Percentiles rank a stretch among this genome's conserved stretches.
phyloP scores from a whole-genome alignment of 2,329 filamentous ascomycete genomes.

The Cordyceps cateniannulata region DNA sequence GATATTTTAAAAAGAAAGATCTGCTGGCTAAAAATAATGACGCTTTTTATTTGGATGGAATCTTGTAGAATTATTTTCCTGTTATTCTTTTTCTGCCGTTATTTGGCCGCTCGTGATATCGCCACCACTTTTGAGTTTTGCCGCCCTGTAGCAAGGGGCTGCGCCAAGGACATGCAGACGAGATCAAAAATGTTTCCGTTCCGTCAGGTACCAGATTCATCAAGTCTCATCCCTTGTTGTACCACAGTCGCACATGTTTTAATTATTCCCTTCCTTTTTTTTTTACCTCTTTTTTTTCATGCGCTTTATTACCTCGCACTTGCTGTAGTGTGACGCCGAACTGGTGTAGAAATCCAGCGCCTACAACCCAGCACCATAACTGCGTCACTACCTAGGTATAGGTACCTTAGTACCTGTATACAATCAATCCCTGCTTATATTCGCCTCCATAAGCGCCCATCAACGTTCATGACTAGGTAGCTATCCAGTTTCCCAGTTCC shows the following conservation, averaged over 20 bases:
- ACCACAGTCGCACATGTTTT: neutral
- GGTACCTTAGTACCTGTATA: neutral
- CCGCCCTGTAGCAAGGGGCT: slow-evolving; percentile 6
- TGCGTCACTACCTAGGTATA: too few species aligned
- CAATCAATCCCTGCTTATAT: too few species aligned
- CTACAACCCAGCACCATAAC: neutral
- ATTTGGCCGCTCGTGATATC: neutral
- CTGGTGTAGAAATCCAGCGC: neutral
- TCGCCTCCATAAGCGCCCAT: too few species aligned
- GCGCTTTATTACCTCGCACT: neutral
- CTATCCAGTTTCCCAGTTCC: neutral
- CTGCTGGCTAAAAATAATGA: too few species aligned
- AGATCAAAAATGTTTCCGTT: neutral
- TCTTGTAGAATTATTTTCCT: neutral
- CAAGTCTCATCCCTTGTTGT: neutral
- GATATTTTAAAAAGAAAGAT: neutral
- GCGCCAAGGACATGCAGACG: neutral
- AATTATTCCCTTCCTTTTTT: neutral
- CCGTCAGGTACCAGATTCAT: neutral
- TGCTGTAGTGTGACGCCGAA: neutral
- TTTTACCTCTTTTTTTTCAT: neutral
- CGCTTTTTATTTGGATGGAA: too few species aligned
- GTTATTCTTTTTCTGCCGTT: neutral
- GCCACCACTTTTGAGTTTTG: neutral
- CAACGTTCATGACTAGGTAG: too few species aligned